A percentile compares a stretch with the other conserved stretches of the same genome.
Conservation (phyloP, 169 alveolate genomes). For the Plasmodium knowlesi region DNA sequence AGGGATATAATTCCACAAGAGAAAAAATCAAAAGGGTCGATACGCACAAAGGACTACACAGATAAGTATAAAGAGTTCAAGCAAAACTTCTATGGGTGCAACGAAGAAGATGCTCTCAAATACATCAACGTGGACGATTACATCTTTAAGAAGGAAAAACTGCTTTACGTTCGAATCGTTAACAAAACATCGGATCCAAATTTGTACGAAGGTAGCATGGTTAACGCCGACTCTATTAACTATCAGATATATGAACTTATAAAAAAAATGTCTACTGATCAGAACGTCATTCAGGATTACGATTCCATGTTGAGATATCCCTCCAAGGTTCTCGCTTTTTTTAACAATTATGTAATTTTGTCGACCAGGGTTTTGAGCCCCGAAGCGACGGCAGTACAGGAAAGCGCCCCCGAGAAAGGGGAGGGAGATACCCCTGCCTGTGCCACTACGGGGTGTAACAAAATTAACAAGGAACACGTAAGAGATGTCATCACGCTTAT, state of each 20-base stretch:
- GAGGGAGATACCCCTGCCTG: not conserved
- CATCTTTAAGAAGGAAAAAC: conserved; percentile 66
- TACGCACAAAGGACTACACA: conserved; percentile 19
- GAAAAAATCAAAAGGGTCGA: conserved; percentile 7
- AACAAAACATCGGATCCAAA: conserved; percentile 61
- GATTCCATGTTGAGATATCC: conserved; percentile 60
- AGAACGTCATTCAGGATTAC: conserved; percentile 8
- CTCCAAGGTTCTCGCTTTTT: conserved; percentile 58
- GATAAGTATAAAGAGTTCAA: conserved; percentile 46
- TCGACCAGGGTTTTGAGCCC: conserved; percentile 44
- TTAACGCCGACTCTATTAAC: conserved; percentile 17
- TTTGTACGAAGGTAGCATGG: conserved; percentile 74
- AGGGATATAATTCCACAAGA: not conserved
- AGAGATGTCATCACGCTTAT: conserved; percentile 58
- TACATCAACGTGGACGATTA: conserved; percentile 69
- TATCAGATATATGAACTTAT: conserved; percentile 44
- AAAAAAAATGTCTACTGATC: conserved; percentile 21
- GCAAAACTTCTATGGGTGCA: conserved; percentile 58
- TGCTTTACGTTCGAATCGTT: conserved; percentile 61
- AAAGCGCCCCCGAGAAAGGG: not conserved
- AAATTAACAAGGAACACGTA: not conserved
- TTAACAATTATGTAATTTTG: conserved; percentile 56
- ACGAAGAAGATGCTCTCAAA: conserved; percentile 63
- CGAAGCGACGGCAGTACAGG: not conserved
- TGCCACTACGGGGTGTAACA: not conserved